These are phyloP conservation scores for Fusarium ramigenum DNA, from an alignment of 2,329 filamentous ascomycete species.

Conservation along the genomic window DNA sequence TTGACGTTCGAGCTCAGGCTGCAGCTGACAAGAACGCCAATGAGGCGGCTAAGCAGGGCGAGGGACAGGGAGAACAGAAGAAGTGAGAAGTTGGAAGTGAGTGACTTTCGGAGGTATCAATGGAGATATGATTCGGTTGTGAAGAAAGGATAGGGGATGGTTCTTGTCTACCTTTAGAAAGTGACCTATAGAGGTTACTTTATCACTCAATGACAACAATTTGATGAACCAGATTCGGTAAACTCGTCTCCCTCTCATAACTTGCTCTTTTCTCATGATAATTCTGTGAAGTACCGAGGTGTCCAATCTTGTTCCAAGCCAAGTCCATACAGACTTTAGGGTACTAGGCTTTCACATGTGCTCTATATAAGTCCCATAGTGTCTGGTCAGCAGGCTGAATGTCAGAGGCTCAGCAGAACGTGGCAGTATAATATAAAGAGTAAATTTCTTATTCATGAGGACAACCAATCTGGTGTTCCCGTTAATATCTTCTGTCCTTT, in stretches of 20 bases:
- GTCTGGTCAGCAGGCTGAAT: neutral
- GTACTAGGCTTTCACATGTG: neutral
- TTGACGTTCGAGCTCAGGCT: slow-evolving; percentile 7
- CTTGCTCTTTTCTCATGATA: neutral
- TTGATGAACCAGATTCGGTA: neutral
- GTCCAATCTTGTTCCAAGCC: neutral
- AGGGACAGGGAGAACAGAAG: slow-evolving; percentile 3
- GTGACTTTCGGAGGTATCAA: neutral
- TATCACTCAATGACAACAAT: neutral
- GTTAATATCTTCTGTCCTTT: neutral
- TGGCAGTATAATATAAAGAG: neutral
- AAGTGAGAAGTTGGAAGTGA: neutral
- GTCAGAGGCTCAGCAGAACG: neutral
- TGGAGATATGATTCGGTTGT: neutral
- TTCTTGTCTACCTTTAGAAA: neutral
- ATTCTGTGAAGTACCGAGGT: neutral
- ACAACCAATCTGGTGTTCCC: neutral
- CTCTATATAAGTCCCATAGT: neutral
- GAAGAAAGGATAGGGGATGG: neutral
- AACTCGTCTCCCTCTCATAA: neutral
- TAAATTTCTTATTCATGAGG: neutral
- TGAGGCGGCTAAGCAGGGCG: neutral
- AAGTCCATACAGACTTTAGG: neutral
- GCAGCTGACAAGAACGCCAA: neutral
- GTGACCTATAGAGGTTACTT: neutral